phyloP scores from a whole-genome alignment of 768 basidiomycete species.

The Agrocybe pediades region DNA sequence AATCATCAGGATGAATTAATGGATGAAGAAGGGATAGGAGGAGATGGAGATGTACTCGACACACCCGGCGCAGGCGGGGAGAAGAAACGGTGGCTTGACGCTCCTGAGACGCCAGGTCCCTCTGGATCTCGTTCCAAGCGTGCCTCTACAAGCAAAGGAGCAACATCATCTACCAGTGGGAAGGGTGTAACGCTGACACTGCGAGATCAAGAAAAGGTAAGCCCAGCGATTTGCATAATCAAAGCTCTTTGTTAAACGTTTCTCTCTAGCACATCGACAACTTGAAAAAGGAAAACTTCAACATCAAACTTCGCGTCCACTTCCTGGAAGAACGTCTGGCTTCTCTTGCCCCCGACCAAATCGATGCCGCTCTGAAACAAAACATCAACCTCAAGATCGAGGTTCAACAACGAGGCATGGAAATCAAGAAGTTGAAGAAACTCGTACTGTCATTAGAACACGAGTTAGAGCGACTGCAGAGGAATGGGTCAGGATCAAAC shows the following conservation, averaged over 20 bases:
- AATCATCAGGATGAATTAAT: slow-evolving; percentile 35
- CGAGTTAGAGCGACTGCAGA: slow-evolving; percentile 73
- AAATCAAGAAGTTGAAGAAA: slow-evolving; percentile 91
- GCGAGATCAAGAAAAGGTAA: slow-evolving; percentile 94
- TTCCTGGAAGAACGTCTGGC: slow-evolving; percentile 93
- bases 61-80: slow-evolving; percentile 56
- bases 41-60: slow-evolving; percentile 43
- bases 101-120: slow-evolving; percentile 50
- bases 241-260: neutral
- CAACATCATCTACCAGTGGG: slow-evolving; percentile 30
- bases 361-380: slow-evolving; percentile 89
- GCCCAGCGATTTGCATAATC: too few species aligned
- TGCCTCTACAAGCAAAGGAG: slow-evolving; percentile 39
- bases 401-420: slow-evolving; percentile 85
- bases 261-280: slow-evolving; percentile 82
- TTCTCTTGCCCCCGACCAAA: slow-evolving; percentile 88
- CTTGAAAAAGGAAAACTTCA: slow-evolving; percentile 96
- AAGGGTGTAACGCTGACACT: slow-evolving; percentile 70
- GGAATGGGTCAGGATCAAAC: slow-evolving; percentile 39
- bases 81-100: slow-evolving; percentile 44
- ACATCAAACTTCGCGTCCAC: slow-evolving; percentile 93
- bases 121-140: slow-evolving; percentile 27
- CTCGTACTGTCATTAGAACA: slow-evolving; percentile 82
- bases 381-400: slow-evolving; percentile 94
- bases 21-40: slow-evolving; percentile 33